Evolutionary conservation across 805 yeast genomes (phyloP).

Genomic region (Saccharomycopsis sp.): DNA sequence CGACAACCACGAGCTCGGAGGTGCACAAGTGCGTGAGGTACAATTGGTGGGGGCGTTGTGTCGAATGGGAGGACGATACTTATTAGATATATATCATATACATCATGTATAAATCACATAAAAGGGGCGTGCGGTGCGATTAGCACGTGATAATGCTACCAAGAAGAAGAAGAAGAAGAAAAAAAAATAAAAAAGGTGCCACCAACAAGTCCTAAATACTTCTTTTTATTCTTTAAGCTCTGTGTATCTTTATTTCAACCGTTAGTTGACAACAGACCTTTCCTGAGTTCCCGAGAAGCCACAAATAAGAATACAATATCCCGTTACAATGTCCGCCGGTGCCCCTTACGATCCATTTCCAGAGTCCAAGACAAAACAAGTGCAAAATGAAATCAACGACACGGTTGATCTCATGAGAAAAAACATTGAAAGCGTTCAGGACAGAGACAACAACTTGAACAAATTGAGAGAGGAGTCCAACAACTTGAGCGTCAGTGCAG

Average conservation of each 20-base stretch:
- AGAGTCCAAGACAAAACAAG: conserved; percentile 38
- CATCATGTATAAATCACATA: too few species aligned
- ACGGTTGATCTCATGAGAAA: conserved; percentile 98
- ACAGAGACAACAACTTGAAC: conserved; percentile 87
- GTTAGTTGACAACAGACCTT: too few species aligned
- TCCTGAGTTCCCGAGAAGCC: too few species aligned
- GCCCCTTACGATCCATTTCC: conserved; percentile 10
- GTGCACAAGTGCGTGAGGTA: conserved; percentile 26
- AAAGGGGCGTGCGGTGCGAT: too few species aligned
- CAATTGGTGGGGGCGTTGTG: conserved; percentile 54
- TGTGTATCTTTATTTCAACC: too few species aligned
- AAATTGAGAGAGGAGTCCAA: conserved; percentile 90
- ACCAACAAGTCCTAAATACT: too few species aligned
- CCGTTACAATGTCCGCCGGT: too few species aligned
- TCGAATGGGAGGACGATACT: conserved; percentile 29
- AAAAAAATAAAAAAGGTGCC: not conserved
- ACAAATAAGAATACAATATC: too few species aligned
- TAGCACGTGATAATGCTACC: too few species aligned
- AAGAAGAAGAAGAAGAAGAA: not conserved
- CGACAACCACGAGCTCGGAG: conserved; percentile 23
- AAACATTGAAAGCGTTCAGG: conserved; percentile 91
- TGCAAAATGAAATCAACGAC: conserved; percentile 82
- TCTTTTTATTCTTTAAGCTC: too few species aligned
- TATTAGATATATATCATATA: not conserved
- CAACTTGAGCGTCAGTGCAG: conserved; percentile 84